Evolutionary conservation across 257 asterid genomes (phyloP).

Genomic region (Osmanthus fragrans): DNA sequence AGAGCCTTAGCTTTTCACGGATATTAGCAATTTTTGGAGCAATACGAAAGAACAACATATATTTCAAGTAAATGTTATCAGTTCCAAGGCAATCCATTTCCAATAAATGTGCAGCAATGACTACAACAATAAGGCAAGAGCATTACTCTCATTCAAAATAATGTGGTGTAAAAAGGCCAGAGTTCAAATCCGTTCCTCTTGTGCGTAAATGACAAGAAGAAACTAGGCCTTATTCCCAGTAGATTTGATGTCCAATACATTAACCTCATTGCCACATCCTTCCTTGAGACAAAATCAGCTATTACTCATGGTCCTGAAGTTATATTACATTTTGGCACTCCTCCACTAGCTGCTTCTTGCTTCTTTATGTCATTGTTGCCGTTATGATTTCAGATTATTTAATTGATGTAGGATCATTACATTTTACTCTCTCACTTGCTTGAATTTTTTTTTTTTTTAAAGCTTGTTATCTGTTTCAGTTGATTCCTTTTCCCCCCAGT

Average conservation of each 20-base stretch:
- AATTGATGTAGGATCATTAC: neutral
- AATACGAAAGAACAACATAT: neutral
- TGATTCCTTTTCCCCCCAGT: neutral
- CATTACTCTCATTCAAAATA: constrained; percentile 12
- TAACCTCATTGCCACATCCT: neutral
- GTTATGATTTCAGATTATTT: neutral
- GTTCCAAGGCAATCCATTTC: constrained; percentile 15
- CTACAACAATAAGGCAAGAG: constrained; percentile 19
- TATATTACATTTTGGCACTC: neutral
- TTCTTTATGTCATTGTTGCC: neutral
- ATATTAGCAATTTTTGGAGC: constrained; percentile 10
- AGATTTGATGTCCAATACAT: neutral
- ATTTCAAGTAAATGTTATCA: constrained; percentile 20
- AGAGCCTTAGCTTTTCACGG: neutral
- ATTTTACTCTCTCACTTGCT: neutral
- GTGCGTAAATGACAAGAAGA: constrained; percentile 1
- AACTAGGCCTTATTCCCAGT: neutral
- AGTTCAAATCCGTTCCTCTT: constrained; percentile 20
- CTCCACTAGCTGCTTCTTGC: neutral
- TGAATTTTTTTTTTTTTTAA: neutral
- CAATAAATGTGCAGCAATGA: constrained; percentile 9
- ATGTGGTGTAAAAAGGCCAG: constrained; percentile 18
- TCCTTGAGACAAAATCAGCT: neutral
- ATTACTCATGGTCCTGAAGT: neutral
- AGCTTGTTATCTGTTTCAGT: neutral